phyloP scores from a whole-genome alignment of 1,284 basidiomycete species.

The Apiotrichum laibachii region DNA sequence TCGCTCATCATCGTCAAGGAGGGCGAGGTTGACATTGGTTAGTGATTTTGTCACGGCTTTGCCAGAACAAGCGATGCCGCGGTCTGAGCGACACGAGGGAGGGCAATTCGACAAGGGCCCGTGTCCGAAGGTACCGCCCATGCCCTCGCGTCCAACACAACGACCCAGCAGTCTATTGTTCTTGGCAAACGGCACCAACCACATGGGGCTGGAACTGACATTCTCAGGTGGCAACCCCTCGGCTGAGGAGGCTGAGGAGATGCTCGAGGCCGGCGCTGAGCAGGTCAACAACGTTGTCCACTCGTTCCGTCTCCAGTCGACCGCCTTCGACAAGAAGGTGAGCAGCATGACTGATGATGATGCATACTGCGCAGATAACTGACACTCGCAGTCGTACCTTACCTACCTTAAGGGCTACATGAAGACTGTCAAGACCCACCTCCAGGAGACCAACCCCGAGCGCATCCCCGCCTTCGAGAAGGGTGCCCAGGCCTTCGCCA shows the following conservation, averaged over 20 bases:
- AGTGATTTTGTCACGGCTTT: slow-evolving; percentile 29
- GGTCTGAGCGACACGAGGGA: neutral
- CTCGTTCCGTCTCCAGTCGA: slow-evolving; percentile 85
- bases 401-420: slow-evolving; percentile 88
- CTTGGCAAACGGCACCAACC: no score
- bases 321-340: slow-evolving; percentile 85
- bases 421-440: slow-evolving; percentile 70
- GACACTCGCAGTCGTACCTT: slow-evolving; percentile 59
- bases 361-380: neutral
- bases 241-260: slow-evolving; percentile 81
- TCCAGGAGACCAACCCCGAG: slow-evolving; percentile 63
- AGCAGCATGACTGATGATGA: neutral
- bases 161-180: no score
- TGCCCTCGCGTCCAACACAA: no score
- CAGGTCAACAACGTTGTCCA: slow-evolving; percentile 88
- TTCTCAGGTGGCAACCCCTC: slow-evolving; percentile 80
- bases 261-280: slow-evolving; percentile 70
- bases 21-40: slow-evolving; percentile 89
- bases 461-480: slow-evolving; percentile 80
- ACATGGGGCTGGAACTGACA: neutral
- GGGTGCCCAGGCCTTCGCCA: slow-evolving; percentile 70
- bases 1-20: slow-evolving; percentile 68
- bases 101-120: no score
- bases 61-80: neutral
- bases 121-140: no score